Base-by-base conservation (phyloP, 768 basidiomycete genomes). In the Pisolithus marmoratus region DNA sequence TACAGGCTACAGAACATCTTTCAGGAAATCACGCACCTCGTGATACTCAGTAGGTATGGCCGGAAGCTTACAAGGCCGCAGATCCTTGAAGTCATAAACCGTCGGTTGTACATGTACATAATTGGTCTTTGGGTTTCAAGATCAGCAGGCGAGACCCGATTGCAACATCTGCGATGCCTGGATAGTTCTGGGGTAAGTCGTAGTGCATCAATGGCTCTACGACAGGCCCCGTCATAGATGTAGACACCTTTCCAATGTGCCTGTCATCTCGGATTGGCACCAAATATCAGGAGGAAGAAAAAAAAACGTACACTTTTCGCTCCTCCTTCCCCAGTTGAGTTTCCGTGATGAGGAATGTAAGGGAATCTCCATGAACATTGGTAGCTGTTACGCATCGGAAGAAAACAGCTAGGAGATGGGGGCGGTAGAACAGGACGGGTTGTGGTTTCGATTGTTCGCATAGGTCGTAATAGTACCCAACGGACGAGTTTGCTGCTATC, bases 271-370 rank as follows among this genome's bases (percentile, higher is more conserved):
- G 22, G 20, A 38, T 27, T 31, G 26, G 37, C 15, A 34, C 15
- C 31, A 48, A 49, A 26, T 24, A 24, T n/a, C 4, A 23, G 40
- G 14, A 4, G 12, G 23, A 14, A 19, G 14, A 36, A 5, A 47
- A n/a, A 17, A 5, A 5, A 5, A 46, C 53, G n/a, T n/a, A 54
- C 53, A 54, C 34, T 37, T 26, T 45, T 22, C 53, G 43, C 37
- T 19, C 14, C 15, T 1, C 8, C 5, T 7, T 42, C 2, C 53
- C 54, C 15, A 52, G 34, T 43, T 49, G 48, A 5, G 48, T 52
- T n/a, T 56, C 54, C 14, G 47, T 52, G 26, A 56, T 29, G 15
- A 51, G 47, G 29, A 52, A 56, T 14, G 40, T 46, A 15, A 56
- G 24, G 17, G 36, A 20, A 31, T 52, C 43, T 3, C 54, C 54